Conservation (phyloP, 192 early-diverging fungal genomes). For the Geranomyces variabilis region DNA sequence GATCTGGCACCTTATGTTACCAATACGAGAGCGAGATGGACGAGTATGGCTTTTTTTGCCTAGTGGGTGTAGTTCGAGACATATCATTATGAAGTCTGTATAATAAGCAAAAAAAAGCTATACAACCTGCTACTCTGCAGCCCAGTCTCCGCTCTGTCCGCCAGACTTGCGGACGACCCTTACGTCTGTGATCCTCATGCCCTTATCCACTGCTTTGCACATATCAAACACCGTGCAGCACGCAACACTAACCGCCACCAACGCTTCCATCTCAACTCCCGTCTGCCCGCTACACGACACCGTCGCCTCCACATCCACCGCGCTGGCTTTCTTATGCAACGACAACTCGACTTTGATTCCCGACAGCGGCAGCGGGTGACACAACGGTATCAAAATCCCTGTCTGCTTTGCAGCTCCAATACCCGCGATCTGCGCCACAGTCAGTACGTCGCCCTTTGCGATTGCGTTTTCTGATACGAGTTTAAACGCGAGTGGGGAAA, state of each 20-base stretch:
- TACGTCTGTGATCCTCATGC: conserved; percentile 77
- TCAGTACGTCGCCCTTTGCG: conserved; percentile 89
- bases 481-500: conserved; percentile 67
- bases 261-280: conserved; percentile 68
- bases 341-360: conserved; percentile 71
- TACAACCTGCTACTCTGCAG: not conserved
- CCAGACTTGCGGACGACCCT: conserved; percentile 80
- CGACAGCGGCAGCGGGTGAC: conserved; percentile 77
- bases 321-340: conserved; percentile 35
- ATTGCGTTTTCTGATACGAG: conserved; percentile 66
- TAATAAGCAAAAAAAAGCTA: no score
- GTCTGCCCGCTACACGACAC: conserved; percentile 82
- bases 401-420: conserved; percentile 91
- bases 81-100: no score
- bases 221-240: conserved; percentile 92
- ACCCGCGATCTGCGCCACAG: conserved; percentile 85
- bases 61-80: no score
- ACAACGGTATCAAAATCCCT: conserved; percentile 80
- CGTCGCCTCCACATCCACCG: conserved; percentile 68
- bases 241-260: conserved; percentile 71
- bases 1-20: no score
- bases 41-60: no score
- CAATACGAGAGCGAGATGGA: no score
- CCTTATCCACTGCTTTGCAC: conserved; percentile 88
- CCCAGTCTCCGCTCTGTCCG: conserved; percentile 73